Base-by-base conservation (phyloP, 129 eudicot species). In the Logfia minima region DNA sequence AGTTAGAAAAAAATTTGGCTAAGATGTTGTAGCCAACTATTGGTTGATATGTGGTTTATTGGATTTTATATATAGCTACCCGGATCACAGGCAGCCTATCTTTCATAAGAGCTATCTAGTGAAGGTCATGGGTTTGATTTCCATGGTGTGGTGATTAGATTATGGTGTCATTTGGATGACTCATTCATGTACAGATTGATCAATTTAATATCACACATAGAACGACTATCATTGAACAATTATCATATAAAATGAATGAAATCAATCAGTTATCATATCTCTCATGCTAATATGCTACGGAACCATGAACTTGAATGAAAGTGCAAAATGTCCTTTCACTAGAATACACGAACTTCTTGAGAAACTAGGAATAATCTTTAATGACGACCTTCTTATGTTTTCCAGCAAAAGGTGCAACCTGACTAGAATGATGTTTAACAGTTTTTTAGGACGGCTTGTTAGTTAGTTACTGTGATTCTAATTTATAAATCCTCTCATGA, bases 1-100 rank as follows among this genome's bases (percentile, higher is more conserved):
- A 68, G 32, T 77, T 69, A 4, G 69, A 70, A 55, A 77, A 68
- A 59, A 35, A 16, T 66, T 53, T 53, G 48, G 51, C 74, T 32
- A 23, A 70, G 45, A 80, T 72, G 72, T 5, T 24, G 5, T 10
- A 22, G n/a, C 16, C 69, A 66, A 73, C 35, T 1, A 69, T 10
- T 24, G n/a, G 68, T 23, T 65, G 26, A 24, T 24, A 72, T 61
- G 23, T 17, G n/a, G 0, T 13, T 66, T 19, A 11, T 21, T 5
- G 51, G 51, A 51, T 10, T 28, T 10, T 23, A 24, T 24, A 24
- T 61, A 60, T 35, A 52, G 67, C 23, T 22, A 34, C 58, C 55
- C 16, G 18, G 26, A 41, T 22, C 24, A 22, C 53, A 22, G 10
- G 34, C 24, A 18, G 53, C 53, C 28, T 16, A 77, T 53, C 66